These are phyloP conservation scores for Russula ochroleuca DNA, from an alignment of 768 basidiomycete species.

Conservation along the genomic window DNA sequence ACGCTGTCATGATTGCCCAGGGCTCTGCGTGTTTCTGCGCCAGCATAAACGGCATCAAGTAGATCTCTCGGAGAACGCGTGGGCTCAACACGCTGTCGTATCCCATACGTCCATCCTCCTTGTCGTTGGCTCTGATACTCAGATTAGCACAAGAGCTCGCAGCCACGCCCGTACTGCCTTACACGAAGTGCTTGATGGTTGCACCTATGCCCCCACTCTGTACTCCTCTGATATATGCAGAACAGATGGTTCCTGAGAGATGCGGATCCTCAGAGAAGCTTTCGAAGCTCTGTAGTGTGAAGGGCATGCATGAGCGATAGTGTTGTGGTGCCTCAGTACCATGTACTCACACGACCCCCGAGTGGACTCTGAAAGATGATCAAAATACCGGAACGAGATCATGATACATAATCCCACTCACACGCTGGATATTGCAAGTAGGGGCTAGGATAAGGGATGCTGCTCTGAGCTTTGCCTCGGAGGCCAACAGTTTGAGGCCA, in stretches of 20 bases:
- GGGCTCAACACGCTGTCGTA: slow-evolving; percentile 51
- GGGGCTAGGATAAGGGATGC: slow-evolving; percentile 72
- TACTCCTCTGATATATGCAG: slow-evolving; percentile 71
- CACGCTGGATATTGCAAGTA: slow-evolving; percentile 82
- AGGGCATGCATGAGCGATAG: not conserved
- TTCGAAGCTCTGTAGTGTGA: slow-evolving; percentile 56
- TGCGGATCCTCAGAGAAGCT: slow-evolving; percentile 77
- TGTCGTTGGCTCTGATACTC: slow-evolving; percentile 63
- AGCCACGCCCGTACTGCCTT: slow-evolving; percentile 24
- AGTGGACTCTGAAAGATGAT: slow-evolving; percentile 50
- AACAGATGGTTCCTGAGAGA: slow-evolving; percentile 64
- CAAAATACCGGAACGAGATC: not conserved
- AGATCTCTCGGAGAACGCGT: slow-evolving; percentile 54
- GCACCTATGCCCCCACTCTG: slow-evolving; percentile 73
- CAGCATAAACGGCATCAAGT: slow-evolving; percentile 60
- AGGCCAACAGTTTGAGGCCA: slow-evolving; percentile 60
- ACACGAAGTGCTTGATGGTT: slow-evolving; percentile 82
- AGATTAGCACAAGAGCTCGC: slow-evolving; percentile 1
- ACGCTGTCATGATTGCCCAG: slow-evolving; percentile 61
- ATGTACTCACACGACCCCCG: slow-evolving; percentile 53
- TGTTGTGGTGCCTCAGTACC: slow-evolving; percentile 21
- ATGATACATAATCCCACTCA: slow-evolving; percentile 31
- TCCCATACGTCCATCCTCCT: slow-evolving; percentile 69
- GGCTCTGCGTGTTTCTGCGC: slow-evolving; percentile 48
- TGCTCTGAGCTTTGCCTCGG: slow-evolving; percentile 65